Conservation (phyloP, 768 basidiomycete genomes). For the Fistulinella prunicolor region DNA sequence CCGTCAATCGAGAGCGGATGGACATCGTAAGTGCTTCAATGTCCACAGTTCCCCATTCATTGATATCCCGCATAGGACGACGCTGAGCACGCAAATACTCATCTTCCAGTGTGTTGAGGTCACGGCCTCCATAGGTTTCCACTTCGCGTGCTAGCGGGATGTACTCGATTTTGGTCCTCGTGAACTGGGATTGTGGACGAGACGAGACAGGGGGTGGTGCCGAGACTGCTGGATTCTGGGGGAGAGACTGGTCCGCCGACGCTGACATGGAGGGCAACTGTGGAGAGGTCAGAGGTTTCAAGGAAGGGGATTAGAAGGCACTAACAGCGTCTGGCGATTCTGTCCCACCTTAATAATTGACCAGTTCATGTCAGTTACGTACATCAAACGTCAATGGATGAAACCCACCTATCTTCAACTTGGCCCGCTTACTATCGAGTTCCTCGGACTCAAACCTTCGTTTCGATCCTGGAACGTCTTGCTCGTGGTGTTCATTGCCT, state of each 20-base stretch:
- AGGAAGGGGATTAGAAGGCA: slow-evolving; percentile 15
- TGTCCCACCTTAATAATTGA: slow-evolving; percentile 32
- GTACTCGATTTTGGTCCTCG: slow-evolving; percentile 85
- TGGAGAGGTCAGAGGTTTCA: slow-evolving; percentile 10
- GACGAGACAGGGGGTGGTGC: slow-evolving; percentile 30
- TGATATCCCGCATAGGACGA: slow-evolving; percentile 64
- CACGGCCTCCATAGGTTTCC: slow-evolving; percentile 78
- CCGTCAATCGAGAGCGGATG: slow-evolving; percentile 76
- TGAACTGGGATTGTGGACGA: slow-evolving; percentile 47
- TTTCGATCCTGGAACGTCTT: slow-evolving; percentile 64
- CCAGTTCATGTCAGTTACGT: slow-evolving; percentile 26
- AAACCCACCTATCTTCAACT: slow-evolving; percentile 67
- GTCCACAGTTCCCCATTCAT: slow-evolving; percentile 87
- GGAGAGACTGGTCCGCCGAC: slow-evolving; percentile 15
- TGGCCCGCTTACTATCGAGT: slow-evolving; percentile 62
- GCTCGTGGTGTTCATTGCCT: slow-evolving; percentile 42
- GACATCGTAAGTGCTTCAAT: slow-evolving; percentile 94
- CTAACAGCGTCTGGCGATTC: slow-evolving; percentile 53
- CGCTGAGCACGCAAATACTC: slow-evolving; percentile 53
- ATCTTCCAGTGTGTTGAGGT: slow-evolving; percentile 62
- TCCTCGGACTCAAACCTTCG: slow-evolving; percentile 70
- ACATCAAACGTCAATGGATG: slow-evolving; percentile 21
- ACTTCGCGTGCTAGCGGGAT: slow-evolving; percentile 74
- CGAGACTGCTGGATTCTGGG: slow-evolving; percentile 27
- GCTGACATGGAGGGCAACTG: slow-evolving; percentile 20